phyloP scores from a whole-genome alignment of 2,329 filamentous ascomycete genomes.

The Cytospora leucostoma region DNA sequence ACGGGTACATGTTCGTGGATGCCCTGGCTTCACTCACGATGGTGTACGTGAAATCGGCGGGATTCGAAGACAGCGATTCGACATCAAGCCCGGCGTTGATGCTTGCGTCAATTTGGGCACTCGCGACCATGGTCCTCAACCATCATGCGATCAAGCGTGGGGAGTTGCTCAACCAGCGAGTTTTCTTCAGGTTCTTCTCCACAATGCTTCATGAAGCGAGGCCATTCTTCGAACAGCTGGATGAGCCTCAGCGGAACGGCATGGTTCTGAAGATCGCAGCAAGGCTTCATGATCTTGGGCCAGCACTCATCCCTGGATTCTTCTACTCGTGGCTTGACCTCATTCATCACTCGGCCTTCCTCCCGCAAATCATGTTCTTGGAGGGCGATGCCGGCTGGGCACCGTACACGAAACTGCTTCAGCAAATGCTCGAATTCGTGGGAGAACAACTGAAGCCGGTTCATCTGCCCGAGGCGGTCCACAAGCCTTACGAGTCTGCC shows the following conservation, averaged over 20 bases:
- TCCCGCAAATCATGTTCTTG: slow-evolving; percentile 73
- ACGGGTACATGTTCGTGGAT: slow-evolving; percentile 68
- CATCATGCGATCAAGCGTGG: slow-evolving; percentile 80
- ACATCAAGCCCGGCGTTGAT: slow-evolving; percentile 68
- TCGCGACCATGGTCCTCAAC: slow-evolving; percentile 80
- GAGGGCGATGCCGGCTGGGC: slow-evolving; percentile 73
- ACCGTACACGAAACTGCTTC: slow-evolving; percentile 71
- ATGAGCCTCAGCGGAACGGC: slow-evolving; percentile 63
- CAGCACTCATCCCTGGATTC: slow-evolving; percentile 77
- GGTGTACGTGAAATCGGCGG: slow-evolving; percentile 72
- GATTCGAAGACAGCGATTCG: slow-evolving; percentile 58
- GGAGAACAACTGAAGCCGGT: slow-evolving; percentile 77
- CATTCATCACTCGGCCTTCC: slow-evolving; percentile 80
- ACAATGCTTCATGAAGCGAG: slow-evolving; percentile 76
- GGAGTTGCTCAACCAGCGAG: slow-evolving; percentile 81
- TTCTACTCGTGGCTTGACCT: slow-evolving; percentile 82
- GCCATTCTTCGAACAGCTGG: slow-evolving; percentile 56
- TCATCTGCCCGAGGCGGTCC: slow-evolving; percentile 68
- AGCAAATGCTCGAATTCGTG: slow-evolving; percentile 71
- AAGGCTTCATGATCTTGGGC: slow-evolving; percentile 73
- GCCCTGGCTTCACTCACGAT: slow-evolving; percentile 80
- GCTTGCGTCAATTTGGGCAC: slow-evolving; percentile 73
- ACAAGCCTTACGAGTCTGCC: slow-evolving; percentile 81
- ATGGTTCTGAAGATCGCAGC: slow-evolving; percentile 72
- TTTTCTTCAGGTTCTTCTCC: slow-evolving; percentile 90